Evolutionary conservation across 257 asterid genomes (phyloP).

Genomic region (Salvia hispanica): DNA sequence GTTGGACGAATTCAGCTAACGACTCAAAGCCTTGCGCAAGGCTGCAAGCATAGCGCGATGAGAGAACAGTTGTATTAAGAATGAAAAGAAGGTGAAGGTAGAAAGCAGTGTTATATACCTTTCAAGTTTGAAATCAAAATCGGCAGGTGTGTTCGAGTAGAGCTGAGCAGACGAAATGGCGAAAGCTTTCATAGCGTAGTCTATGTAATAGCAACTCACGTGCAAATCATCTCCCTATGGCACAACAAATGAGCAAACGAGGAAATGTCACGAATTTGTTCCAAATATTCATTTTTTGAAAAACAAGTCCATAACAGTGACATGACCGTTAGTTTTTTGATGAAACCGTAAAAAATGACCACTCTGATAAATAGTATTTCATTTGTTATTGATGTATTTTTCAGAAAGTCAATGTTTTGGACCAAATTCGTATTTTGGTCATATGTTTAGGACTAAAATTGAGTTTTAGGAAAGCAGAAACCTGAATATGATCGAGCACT

Average conservation of each 20-base stretch:
- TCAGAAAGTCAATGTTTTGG: too few species aligned
- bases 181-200: slow-evolving; percentile 63
- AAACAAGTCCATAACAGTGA: too few species aligned
- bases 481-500: slow-evolving; percentile 88
- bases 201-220: slow-evolving; percentile 82
- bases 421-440: too few species aligned
- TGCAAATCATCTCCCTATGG: slow-evolving; percentile 73
- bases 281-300: too few species aligned
- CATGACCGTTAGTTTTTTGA: too few species aligned
- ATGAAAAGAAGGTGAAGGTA: slow-evolving; percentile 1
- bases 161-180: slow-evolving; percentile 92
- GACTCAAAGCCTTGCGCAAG: slow-evolving; percentile 83
- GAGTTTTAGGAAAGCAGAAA: too few species aligned
- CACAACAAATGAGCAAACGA: too few species aligned
- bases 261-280: too few species aligned
- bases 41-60: slow-evolving; percentile 41
- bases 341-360: too few species aligned
- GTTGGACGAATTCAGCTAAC: slow-evolving; percentile 61
- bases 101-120: slow-evolving; percentile 39
- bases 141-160: slow-evolving; percentile 84
- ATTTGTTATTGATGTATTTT: too few species aligned
- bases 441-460: too few species aligned
- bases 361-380: too few species aligned
- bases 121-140: slow-evolving; percentile 87
- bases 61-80: neutral